Base-by-base conservation (phyloP, 2,329 filamentous ascomycete genomes). In the Oidium heveae region DNA sequence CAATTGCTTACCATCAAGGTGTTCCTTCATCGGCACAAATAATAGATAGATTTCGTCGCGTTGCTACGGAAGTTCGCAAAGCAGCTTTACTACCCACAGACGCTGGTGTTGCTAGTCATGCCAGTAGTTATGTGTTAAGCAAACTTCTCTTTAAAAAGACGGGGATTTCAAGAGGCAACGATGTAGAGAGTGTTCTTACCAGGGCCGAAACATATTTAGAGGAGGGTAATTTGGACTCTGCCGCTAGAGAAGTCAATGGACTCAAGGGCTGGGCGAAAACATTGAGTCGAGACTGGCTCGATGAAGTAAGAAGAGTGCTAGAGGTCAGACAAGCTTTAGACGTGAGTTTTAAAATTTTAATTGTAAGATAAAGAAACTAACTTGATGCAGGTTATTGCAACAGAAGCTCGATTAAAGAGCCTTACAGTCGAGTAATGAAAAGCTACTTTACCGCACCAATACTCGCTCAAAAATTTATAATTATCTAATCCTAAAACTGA, bases 71-170 rank as follows among this genome's bases (percentile, higher is more conserved):
- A 70, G 91, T 98, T 43, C 80, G 91, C 66, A 98, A 98, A 73
- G 91, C 91, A 20, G 83, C 84, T 47, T 75, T 98, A 53, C 74
- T 98, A 16, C 91, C 91, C 15, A 88, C 94, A 59, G 84, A 95
- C 63, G 91, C 91, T 0, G 91, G 91, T 61, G 84, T 98, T 28
- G 89, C 91, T 20, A 91, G 84, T 63, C 91, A 98, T 67, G 87
- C 89, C 2, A 89, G 87, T 46, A 91, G 84, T 67, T 82, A 86
- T 67, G 74, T 93, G 50, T 73, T 98, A 62, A 94, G 86, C 73
- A 93, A 94, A 71, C 75, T 96, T 54, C 79, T 96, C 71, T 96
- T 98, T 77, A 87, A 86, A 74, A 96, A 96, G 76, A 80, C 84
- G 64, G 85, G 84, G 10, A 73, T 91, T 50, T 83, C 86, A 0